A percentile compares a stretch with the other conserved stretches of the same genome.
phyloP scores from a whole-genome alignment of 2,329 filamentous ascomycete species.

The Kalaharituber pfeilii region DNA sequence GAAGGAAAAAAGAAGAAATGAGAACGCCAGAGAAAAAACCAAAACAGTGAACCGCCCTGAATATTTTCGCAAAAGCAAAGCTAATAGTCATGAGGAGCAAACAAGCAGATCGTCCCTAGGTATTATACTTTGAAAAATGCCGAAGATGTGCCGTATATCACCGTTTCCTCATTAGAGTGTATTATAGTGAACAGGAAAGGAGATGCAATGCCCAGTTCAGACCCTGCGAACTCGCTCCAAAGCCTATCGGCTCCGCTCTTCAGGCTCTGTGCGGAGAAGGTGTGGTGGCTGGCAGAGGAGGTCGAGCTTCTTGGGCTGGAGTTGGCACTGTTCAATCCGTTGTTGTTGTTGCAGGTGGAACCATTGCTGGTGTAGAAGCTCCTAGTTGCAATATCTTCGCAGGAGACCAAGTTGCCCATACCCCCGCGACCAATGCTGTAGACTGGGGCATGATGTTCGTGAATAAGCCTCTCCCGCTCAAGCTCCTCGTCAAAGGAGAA shows the following conservation, averaged over 20 bases:
- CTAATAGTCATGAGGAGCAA: background rate
- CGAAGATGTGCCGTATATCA: too few species aligned
- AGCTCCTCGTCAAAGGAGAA: conserved; percentile 53
- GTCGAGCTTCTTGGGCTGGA: conserved; percentile 11
- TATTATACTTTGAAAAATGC: too few species aligned
- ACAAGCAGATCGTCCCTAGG: background rate
- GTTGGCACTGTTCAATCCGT: conserved; percentile 6
- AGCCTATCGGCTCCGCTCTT: conserved; percentile 14
- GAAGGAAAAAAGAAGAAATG: too few species aligned
- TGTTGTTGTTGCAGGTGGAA: background rate
- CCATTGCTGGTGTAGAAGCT: conserved; percentile 20
- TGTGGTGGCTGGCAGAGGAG: conserved; percentile 21
- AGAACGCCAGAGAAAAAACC: too few species aligned
- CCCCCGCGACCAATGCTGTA: conserved; percentile 49
- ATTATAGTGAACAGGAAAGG: too few species aligned
- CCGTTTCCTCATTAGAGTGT: too few species aligned
- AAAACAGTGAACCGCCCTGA: background rate
- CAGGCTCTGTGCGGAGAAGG: conserved; percentile 23
- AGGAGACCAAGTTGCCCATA: conserved; percentile 37
- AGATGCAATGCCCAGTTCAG: background rate
- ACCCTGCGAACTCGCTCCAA: background rate
- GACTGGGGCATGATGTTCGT: conserved; percentile 36
- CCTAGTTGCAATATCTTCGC: conserved; percentile 12
- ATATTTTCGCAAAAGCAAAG: background rate
- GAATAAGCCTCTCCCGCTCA: conserved; percentile 37